Conservation (phyloP, 805 yeast genomes). For the Yarrowia bubula region DNA sequence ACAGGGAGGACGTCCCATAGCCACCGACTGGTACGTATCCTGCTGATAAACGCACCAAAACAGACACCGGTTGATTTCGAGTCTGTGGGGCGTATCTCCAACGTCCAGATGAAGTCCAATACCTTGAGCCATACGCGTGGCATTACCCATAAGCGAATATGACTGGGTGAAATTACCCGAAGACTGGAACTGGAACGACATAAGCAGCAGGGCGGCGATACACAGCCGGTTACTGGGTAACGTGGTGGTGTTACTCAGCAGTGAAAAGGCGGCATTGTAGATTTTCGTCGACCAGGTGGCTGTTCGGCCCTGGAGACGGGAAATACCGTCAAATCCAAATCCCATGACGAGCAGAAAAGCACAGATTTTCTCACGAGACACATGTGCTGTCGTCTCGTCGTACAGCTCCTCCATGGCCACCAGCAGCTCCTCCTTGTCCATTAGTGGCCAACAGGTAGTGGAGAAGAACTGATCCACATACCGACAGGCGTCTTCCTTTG, state of each 20-base stretch:
- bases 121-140: conserved; percentile 13
- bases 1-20: conserved; percentile 9
- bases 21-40: conserved; percentile 15
- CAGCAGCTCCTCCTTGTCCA: conserved; percentile 16
- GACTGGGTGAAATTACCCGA: conserved; percentile 9
- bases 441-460: conserved; percentile 4
- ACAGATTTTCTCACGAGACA: conserved; percentile 5
- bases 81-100: not conserved
- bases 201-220: conserved; percentile 9
- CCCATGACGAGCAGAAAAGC: conserved; percentile 19
- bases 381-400: conserved; percentile 1
- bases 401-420: conserved; percentile 4
- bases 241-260: not conserved
- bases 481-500: conserved; percentile 1
- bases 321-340: not conserved
- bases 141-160: conserved; percentile 7
- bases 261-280: conserved; percentile 8
- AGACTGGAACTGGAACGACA: conserved; percentile 15
- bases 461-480: conserved; percentile 11
- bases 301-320: conserved; percentile 1
- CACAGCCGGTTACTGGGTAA: conserved; percentile 1
- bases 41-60: conserved; percentile 17
- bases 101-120: conserved; percentile 11
- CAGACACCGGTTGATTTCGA: conserved; percentile 5
- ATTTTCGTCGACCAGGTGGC: conserved; percentile 20